Evolutionary conservation across 1,284 basidiomycete species (phyloP).

Genomic region (Rhodotorula mucilaginosa): DNA sequence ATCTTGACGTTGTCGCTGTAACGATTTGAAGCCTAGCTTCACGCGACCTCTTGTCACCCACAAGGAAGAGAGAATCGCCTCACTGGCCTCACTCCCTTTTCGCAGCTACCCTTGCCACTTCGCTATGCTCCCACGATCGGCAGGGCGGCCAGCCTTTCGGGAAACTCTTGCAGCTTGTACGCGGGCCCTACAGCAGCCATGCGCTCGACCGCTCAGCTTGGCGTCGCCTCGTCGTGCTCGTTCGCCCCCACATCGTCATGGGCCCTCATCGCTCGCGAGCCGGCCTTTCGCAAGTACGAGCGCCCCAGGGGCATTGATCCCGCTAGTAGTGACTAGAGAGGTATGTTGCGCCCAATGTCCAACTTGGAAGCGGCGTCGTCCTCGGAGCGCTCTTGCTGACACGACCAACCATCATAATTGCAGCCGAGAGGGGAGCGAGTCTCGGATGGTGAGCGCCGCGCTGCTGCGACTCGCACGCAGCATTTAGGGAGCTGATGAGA

Average conservation of each 20-base stretch:
- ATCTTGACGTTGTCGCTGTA: neutral
- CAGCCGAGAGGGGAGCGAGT: constrained; percentile 87
- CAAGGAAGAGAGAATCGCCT: too few species aligned
- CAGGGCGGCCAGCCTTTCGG: too few species aligned
- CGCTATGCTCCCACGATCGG: neutral
- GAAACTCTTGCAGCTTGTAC: neutral
- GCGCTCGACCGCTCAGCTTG: neutral
- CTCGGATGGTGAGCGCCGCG: constrained; percentile 59
- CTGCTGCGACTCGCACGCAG: neutral
- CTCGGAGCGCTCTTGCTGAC: neutral
- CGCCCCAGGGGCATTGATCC: constrained; percentile 59
- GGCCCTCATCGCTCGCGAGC: neutral
- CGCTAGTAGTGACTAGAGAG: constrained; percentile 89
- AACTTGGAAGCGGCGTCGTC: constrained; percentile 6
- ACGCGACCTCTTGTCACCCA: neutral
- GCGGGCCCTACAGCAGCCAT: neutral
- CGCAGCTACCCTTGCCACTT: neutral
- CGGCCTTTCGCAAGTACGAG: neutral
- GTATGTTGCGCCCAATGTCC: constrained; percentile 52
- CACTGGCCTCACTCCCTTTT: neutral
- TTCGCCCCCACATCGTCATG: neutral
- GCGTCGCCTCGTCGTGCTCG: neutral
- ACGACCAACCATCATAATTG: neutral
- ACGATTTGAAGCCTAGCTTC: neutral
- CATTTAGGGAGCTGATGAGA: neutral